phyloP scores from a whole-genome alignment of 148 eudicot genomes.

The Cornus suecica region DNA sequence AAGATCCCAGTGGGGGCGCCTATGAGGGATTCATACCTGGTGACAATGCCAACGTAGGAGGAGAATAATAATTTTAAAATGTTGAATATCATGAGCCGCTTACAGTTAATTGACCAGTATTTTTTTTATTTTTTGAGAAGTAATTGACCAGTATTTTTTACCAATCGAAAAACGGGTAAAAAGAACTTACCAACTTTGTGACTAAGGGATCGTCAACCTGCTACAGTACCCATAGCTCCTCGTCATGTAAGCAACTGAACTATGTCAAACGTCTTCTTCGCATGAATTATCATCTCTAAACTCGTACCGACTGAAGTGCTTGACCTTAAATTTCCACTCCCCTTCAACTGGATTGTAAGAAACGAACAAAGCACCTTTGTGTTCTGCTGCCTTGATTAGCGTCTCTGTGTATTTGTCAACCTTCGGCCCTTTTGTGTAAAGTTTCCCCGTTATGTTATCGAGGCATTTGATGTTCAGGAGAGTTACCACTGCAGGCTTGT shows the following conservation, averaged over 20 bases:
- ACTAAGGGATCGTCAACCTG: too few species aligned
- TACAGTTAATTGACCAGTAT: not conserved
- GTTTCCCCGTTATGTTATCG: slow-evolving; percentile 47
- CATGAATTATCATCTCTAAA: not conserved
- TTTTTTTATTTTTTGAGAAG: too few species aligned
- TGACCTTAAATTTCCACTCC: slow-evolving; percentile 64
- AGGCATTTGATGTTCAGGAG: slow-evolving; percentile 53
- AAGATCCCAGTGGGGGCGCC: too few species aligned
- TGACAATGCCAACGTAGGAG: too few species aligned
- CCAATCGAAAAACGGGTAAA: not conserved
- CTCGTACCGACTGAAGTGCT: slow-evolving; percentile 40
- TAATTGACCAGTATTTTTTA: too few species aligned
- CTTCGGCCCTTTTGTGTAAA: slow-evolving; percentile 32
- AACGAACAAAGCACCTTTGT: slow-evolving; percentile 62
- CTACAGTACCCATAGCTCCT: too few species aligned
- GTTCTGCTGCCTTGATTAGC: slow-evolving; percentile 41
- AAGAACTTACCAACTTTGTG: not conserved
- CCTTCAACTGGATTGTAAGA: slow-evolving; percentile 54
- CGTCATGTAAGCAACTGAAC: too few species aligned
- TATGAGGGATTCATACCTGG: too few species aligned
- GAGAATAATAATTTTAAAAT: too few species aligned
- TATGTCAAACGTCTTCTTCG: not conserved
- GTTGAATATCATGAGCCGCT: too few species aligned
- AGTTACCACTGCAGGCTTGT: slow-evolving; percentile 68
- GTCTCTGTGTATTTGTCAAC: slow-evolving; percentile 47